Conservation (phyloP, 2,329 filamentous ascomycete species). For the Berkeleyomyces rouxiae region DNA sequence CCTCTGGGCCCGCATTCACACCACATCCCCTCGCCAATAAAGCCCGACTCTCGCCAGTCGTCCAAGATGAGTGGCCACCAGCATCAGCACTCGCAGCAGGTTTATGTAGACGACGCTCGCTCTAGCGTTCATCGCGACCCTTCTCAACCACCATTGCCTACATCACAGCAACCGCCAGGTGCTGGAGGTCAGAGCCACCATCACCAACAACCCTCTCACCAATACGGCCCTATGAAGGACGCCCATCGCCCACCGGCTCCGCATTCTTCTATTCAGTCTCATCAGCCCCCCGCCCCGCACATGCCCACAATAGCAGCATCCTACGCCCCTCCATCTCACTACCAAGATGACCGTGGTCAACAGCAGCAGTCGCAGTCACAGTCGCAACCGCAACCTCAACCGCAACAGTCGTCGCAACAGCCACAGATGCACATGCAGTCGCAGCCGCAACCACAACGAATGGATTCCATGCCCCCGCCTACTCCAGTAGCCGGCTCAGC, state of each 20-base stretch:
- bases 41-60: background rate
- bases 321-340: background rate
- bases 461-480: constrained; percentile 4
- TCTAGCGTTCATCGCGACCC: constrained; percentile 11
- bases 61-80: constrained; percentile 1
- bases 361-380: background rate
- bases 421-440: constrained; percentile 17
- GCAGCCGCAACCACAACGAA: constrained; percentile 16
- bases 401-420: constrained; percentile 9
- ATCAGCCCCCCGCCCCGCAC: constrained; percentile 9
- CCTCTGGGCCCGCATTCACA: background rate
- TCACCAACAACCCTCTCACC: background rate
- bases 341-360: background rate
- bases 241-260: constrained; percentile 9
- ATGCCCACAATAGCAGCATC: background rate
- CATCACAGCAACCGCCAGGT: constrained; percentile 22
- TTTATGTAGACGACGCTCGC: background rate
- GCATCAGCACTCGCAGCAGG: background rate
- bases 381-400: background rate
- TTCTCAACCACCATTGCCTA: constrained; percentile 21
- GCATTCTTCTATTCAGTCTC: constrained; percentile 15
- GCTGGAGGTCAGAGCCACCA: background rate
- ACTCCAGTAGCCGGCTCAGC: background rate
- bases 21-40: background rate
- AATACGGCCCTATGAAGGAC: constrained; percentile 17